Evolutionary conservation across 495 filamentous ascomycete genomes (phyloP), one percentile per base, ranked within the genome.

Genomic region (Pseudevernia furfuracea): DNA sequence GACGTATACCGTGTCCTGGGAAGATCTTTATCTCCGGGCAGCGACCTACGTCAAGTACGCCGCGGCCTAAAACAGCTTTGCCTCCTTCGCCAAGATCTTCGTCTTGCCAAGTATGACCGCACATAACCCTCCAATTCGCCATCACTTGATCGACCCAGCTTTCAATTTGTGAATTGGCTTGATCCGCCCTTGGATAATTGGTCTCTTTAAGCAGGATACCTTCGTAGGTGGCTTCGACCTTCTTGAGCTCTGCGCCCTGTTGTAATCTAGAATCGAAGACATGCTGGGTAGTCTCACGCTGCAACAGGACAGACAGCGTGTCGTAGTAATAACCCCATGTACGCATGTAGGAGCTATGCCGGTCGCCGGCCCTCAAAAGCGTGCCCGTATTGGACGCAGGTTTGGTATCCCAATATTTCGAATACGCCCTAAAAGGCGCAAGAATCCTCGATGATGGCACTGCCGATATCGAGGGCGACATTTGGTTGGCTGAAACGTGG

Each of bases 281-380:
- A 3, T 64, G 70, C 58, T 81, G 78, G 32, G 63, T 12, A 30
- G 79, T 64, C 1, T 69, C 73, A 38, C 74, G 59, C 65, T 75
- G 76, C 23, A 82, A 36, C 76, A 89, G 63, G 63, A 75, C 74
- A 10, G 90, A 92, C 30, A 96, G 75, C 3, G 86, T 80, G 62
- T 81, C 77, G 71, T 95, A 96, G 70, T 96, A 96, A 58, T 86
- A 81, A 70, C 83, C 86, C 91, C 90, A 96, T 19, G 85, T 76
- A 67, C 83, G 78, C 72, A 70, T n/a, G 76, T 69, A 17, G 71
- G 70, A 15, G 64, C 63, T 58, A 71, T 73, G 7, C 69, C 66
- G 65, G 71, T 77, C 58, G 59, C 1, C 30, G 12, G 28, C 39
- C 23, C 52, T 8, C 14, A 28, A 28, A 48, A 37, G 23, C 11